Percentiles rank a stretch among this genome's conserved stretches.
Conservation (phyloP, 257 asterid species). For the Gentiana macrophylla region DNA sequence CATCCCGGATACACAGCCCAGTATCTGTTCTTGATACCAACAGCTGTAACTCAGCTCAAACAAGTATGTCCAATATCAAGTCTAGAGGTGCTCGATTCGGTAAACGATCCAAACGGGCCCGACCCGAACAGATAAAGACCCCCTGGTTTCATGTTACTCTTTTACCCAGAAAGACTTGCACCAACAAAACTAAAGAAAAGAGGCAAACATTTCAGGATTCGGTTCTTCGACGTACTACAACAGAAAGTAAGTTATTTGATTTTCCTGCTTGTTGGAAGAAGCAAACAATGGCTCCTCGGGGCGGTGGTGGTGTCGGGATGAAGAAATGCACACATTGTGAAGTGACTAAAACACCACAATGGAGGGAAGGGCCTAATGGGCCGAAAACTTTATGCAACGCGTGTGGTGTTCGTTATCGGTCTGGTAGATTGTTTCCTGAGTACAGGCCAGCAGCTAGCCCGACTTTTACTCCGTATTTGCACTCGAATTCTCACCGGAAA, state of each 20-base stretch:
- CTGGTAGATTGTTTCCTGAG: conserved; percentile 74
- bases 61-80: conserved; percentile 22
- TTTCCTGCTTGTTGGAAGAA: background rate
- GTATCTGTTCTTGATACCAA: conserved; percentile 65
- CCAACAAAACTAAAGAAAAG: conserved; percentile 26
- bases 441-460: conserved; percentile 91
- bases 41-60: conserved; percentile 34
- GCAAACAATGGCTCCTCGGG: background rate
- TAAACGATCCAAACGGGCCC: conserved; percentile 52
- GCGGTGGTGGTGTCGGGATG: conserved; percentile 3
- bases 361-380: conserved; percentile 94
- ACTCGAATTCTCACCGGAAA: conserved; percentile 35
- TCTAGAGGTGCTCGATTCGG: conserved; percentile 32
- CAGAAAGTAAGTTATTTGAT: conserved; percentile 3
- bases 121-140: conserved; percentile 29
- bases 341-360: conserved; percentile 74
- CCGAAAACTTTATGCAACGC: conserved; percentile 89
- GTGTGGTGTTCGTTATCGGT: conserved; percentile 78
- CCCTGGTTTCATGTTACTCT: conserved; percentile 51
- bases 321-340: conserved; percentile 73
- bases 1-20: conserved; percentile 57
- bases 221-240: background rate
- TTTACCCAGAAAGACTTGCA: conserved; percentile 13
- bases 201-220: conserved; percentile 6
- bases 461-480: conserved; percentile 62